A percentile compares a stretch with the other conserved stretches of the same genome.
These are phyloP conservation scores for Tulasnella sp. DNA, from an alignment of 768 basidiomycete species.

Conservation along the genomic window DNA sequence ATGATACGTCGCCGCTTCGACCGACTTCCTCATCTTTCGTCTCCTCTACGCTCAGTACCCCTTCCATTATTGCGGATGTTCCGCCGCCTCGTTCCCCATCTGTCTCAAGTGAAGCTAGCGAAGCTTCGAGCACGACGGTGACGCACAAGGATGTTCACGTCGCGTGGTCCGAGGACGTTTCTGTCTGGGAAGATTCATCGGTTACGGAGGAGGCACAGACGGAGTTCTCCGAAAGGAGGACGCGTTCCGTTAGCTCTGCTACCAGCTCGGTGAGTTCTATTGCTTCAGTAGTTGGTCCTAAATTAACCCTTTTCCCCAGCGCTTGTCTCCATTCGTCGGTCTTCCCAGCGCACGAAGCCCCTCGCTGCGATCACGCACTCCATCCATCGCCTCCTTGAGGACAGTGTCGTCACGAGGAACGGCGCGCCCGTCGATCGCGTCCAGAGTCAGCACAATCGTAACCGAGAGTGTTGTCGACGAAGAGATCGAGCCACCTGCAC, in stretches of 20 bases:
- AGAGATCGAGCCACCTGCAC: constrained; percentile 21
- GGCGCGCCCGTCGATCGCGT: constrained; percentile 14
- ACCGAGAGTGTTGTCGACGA: background rate
- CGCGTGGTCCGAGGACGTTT: background rate
- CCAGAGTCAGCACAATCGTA: constrained; percentile 14
- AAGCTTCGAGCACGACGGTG: background rate
- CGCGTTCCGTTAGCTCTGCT: background rate
- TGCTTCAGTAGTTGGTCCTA: background rate
- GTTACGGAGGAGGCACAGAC: background rate
- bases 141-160: background rate
- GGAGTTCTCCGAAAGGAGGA: background rate
- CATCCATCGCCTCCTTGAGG: background rate
- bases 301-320: background rate
- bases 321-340: too few relatives aligned
- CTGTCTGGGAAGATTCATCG: constrained; percentile 1
- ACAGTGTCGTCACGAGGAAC: background rate
- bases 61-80: background rate
- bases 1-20: constrained; percentile 28
- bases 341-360: background rate
- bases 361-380: background rate
- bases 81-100: background rate
- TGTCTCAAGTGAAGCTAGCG: background rate
- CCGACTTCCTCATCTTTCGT: background rate
- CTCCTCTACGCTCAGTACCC: background rate
- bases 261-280: constrained; percentile 2